Base-by-base conservation (phyloP, 768 basidiomycete genomes). In the Lactarius trivialis region DNA sequence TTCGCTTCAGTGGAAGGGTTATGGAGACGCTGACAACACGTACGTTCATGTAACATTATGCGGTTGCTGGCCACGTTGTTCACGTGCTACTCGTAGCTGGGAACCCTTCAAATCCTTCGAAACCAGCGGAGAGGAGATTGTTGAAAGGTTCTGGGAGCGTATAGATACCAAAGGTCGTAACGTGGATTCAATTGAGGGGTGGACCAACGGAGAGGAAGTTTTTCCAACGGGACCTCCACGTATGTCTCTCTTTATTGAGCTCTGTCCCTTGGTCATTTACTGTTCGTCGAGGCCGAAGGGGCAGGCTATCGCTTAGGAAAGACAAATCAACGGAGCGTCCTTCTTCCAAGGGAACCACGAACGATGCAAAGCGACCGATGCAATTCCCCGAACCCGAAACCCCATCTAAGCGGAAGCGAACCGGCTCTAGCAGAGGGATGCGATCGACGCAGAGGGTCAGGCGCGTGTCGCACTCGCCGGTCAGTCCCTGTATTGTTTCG, bases 1-100 rank as follows among this genome's bases (percentile, higher is more conserved):
- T 36, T 21, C 32, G 8, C n/a, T 26, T 28, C 48, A 67, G 67
- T 67, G 67, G 67, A 67, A 67, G 15, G 65, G 65, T 8, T 67
- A 66, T 33, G 51, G 41, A 11, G 51, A 60, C 11, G 24, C 54
- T 7, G 65, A 67, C 39, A 67, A 67, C 48, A 67, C 65, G 67
- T 67, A 56, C 34, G 64, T 59, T 21, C 17, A n/a, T 34, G 1
- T 30, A 11, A 45, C 21, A 24, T 55, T 14, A 39, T 1, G n/a
- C 5, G 28, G 14, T 14, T 11, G 7, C 48, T 36, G 37, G 12
- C 45, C 49, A 53, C 60, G 21, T 49, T 60, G 26, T 49, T 61
- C 32, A 62, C 54, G 15, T 26, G 12, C 45, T 56, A n/a, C 36
- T 6, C 26, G 9, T 11, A 67, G 67, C 15, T 67, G 67, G 67